Percentiles rank a stretch among this genome's conserved stretches.
phyloP scores from a whole-genome alignment of 306 rosid species.

The Parietaria judaica region DNA sequence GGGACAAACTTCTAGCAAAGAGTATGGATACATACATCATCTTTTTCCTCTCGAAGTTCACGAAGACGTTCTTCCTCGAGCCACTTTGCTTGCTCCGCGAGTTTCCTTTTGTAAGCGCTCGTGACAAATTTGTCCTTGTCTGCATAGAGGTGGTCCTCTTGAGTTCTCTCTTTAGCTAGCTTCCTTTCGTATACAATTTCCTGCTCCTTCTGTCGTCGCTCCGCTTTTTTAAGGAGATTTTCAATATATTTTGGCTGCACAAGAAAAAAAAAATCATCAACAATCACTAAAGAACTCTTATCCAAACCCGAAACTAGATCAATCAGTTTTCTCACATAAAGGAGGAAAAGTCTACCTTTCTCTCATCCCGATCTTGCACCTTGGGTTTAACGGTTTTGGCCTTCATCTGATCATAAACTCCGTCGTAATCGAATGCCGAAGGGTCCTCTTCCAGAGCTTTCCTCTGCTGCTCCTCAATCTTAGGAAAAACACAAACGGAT shows the following conservation, averaged over 20 bases:
- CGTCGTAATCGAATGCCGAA: constrained; percentile 67
- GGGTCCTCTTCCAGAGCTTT: constrained; percentile 89
- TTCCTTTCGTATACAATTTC: constrained; percentile 77
- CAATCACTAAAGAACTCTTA: background rate
- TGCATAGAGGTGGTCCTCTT: constrained; percentile 75
- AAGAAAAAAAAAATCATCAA: constrained; percentile 4
- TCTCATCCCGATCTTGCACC: constrained; percentile 58
- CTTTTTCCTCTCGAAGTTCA: constrained; percentile 68
- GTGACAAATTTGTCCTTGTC: constrained; percentile 82
- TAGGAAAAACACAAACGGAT: background rate
- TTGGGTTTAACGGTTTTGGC: constrained; percentile 47
- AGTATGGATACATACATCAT: constrained; percentile 45
- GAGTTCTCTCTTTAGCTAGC: constrained; percentile 74
- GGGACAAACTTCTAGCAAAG: background rate
- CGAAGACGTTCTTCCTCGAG: constrained; percentile 69
- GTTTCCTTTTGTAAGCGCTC: constrained; percentile 75
- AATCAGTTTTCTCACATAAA: background rate
- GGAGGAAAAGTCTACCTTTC: constrained; percentile 34
- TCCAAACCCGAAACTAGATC: background rate
- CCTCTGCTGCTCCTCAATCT: constrained; percentile 81
- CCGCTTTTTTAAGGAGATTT: constrained; percentile 47
- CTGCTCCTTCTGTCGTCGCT: constrained; percentile 55
- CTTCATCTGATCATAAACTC: constrained; percentile 84
- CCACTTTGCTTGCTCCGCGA: constrained; percentile 67
- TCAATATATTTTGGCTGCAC: constrained; percentile 74